These are phyloP conservation scores for Lenzites betulinus DNA, from an alignment of 768 basidiomycete species.

Conservation along the genomic window DNA sequence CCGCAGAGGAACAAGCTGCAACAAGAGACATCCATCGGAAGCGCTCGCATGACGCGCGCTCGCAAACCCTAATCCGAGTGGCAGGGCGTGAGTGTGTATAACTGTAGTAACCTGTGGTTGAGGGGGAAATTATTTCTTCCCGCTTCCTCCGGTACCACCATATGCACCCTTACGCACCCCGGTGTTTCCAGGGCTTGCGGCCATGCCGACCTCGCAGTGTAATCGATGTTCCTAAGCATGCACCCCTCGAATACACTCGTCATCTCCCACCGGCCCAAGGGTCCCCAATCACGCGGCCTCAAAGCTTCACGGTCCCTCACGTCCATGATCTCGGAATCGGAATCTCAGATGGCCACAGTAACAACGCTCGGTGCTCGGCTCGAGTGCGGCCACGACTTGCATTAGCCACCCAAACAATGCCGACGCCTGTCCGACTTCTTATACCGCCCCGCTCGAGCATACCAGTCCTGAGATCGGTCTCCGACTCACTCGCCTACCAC, in stretches of 20 bases:
- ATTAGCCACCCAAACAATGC: background rate
- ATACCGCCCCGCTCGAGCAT: too few species aligned
- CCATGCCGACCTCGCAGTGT: background rate
- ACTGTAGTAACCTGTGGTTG: too few species aligned
- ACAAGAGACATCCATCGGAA: background rate
- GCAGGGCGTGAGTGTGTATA: too few species aligned
- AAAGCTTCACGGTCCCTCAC: background rate
- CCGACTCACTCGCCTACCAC: background rate
- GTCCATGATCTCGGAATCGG: background rate
- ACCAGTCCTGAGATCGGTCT: background rate
- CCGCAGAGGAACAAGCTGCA: background rate
- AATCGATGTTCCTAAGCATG: background rate
- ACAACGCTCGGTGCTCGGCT: background rate
- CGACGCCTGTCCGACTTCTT: background rate
- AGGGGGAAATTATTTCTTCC: background rate
- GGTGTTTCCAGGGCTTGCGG: background rate
- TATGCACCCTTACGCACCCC: background rate
- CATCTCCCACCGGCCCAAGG: background rate
- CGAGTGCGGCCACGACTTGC: slow-evolving; percentile 9
- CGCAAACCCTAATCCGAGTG: background rate
- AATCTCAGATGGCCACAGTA: slow-evolving; percentile 3
- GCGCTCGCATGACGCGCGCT: too few species aligned
- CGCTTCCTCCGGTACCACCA: background rate
- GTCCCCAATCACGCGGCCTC: too few species aligned
- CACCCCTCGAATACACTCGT: too few species aligned